Conservation (phyloP, 805 yeast species). For the Helenozyma rhizophorensis region DNA sequence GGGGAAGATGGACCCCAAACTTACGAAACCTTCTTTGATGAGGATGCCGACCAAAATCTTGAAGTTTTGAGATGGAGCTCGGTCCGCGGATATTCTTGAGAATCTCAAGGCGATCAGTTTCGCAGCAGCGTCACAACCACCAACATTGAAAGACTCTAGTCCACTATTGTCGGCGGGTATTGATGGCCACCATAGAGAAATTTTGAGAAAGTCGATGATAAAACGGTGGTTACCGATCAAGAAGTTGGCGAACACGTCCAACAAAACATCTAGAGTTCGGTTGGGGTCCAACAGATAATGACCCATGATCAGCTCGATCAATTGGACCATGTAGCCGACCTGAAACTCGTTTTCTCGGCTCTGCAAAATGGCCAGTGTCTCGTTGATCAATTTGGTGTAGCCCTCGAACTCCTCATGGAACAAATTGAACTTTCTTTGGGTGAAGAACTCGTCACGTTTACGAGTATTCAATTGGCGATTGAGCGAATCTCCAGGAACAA, state of each 20-base stretch:
- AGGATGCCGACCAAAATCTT: conserved; percentile 49
- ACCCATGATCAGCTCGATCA: conserved; percentile 59
- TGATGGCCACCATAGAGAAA: conserved; percentile 67
- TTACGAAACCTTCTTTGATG: conserved; percentile 61
- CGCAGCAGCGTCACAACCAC: conserved; percentile 56
- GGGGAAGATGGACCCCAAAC: conserved; percentile 57
- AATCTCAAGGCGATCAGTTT: conserved; percentile 49
- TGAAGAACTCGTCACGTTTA: conserved; percentile 40
- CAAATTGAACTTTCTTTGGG: conserved; percentile 59
- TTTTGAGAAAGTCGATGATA: conserved; percentile 45
- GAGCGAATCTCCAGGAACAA: conserved; percentile 31
- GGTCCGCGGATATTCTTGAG: conserved; percentile 24
- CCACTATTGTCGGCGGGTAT: conserved; percentile 26
- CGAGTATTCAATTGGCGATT: conserved; percentile 33
- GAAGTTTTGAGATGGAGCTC: conserved; percentile 38
- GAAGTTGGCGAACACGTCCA: conserved; percentile 48
- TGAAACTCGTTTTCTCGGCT: conserved; percentile 39
- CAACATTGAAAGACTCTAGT: conserved; percentile 32
- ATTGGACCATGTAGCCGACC: conserved; percentile 41
- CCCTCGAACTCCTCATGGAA: conserved; percentile 77
- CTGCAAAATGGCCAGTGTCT: conserved; percentile 40
- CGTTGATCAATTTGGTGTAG: conserved; percentile 57
- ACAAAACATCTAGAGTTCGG: conserved; percentile 58
- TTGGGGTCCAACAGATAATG: conserved; percentile 73
- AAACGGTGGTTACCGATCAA: conserved; percentile 44